Evolutionary conservation across 345 rosid genomes (phyloP), one percentile per base, ranked within the genome.

Genomic region (Camelina laxa): DNA sequence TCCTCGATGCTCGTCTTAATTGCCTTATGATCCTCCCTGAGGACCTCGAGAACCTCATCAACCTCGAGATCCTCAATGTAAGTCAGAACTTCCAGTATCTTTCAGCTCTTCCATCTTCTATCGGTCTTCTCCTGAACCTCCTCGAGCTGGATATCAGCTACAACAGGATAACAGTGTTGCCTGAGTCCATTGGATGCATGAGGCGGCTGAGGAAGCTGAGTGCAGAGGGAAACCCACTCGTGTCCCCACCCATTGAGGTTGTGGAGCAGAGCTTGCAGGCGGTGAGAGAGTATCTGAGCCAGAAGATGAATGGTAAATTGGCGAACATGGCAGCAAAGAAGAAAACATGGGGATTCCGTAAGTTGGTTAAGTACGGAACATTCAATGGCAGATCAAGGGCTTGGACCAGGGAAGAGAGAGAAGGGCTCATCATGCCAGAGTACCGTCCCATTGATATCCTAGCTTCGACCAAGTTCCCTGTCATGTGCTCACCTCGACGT

Each of bases 41-140:
- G 7, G 92, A 86, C 75, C 39, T 92, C 0, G 96, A 90, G 77
- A 92, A 86, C 65, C 80, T 90, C 9, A 79, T 85, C 77, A 85
- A 85, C 69, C 81, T 92, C 1, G 76, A 90, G 76, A 72, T 83
- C 38, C 90, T 92, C 6, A 92, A 92, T 21, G 81, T 92, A 4
- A 90, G 98, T 76, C 96, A 90, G 56, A 92, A 92, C 75, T 92
- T 92, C 72, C 98, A 88, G 12, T 79, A 83, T 84, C 88, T 92
- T 0, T 79, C 81, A 15, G 45, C 51, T 12, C 76, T 92, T 1
- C 97, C 96, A 0, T 84, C 83, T 71, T 87, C 96, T 24, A 54
- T 92, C 0, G 96, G 97, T 72, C 87, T 90, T 36, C 92, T 92
- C 63, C 22, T 87, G 4, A 87, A 91, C 51, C 91, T 92, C 0